Base-by-base conservation (phyloP, 2,329 filamentous ascomycete genomes). In the Talaromyces sp. region DNA sequence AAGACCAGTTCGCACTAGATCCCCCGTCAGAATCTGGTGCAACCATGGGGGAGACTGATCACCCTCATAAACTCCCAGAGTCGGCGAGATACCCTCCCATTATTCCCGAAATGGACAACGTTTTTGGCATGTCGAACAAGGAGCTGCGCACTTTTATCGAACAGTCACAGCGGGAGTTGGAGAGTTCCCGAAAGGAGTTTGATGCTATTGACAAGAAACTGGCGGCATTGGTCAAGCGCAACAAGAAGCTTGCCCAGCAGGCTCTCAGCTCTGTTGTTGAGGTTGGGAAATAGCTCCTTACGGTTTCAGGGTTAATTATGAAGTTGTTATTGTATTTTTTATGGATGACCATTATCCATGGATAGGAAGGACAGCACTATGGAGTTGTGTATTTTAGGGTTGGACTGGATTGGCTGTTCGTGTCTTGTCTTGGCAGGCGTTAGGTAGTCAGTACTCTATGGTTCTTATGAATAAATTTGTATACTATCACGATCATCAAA, bases 161-260 rank as follows among this genome's bases (percentile, higher is more conserved):
- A 51, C 76, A 75, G 54, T 79, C 79, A 4, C 78, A 81, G 31
- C 85, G 88, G 62, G 90, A 94, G 76, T 88, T 93, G 79, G 89
- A 93, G 69, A 81, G 82, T 10, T 85, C 93, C 70, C 88, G 89
- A 75, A 84, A 84, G 70, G 89, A 94, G 67, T 88, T 93, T 71
- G 83, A 82, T 63, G 65, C 72, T 4, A 72, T 80, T 40, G 80
- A 82, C 67, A 82, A 82, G 70, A 79, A 80, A 67, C 72, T 80
- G 31, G 69, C 69, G 27, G 77, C 74, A 11, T 68, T 80, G 27
- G 74, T 80, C 43, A 79, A 79, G 54, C 73, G 78, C 11, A 80
- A 80, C 70, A 79, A 76, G 70, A 80, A 80, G 67, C 70, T 80
- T 31, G 76, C 76, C 58, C 78, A 79, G 63, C 78, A 80, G 67